Conservation (phyloP, 768 basidiomycete genomes). For the Lactarius pseudohatsudake region DNA sequence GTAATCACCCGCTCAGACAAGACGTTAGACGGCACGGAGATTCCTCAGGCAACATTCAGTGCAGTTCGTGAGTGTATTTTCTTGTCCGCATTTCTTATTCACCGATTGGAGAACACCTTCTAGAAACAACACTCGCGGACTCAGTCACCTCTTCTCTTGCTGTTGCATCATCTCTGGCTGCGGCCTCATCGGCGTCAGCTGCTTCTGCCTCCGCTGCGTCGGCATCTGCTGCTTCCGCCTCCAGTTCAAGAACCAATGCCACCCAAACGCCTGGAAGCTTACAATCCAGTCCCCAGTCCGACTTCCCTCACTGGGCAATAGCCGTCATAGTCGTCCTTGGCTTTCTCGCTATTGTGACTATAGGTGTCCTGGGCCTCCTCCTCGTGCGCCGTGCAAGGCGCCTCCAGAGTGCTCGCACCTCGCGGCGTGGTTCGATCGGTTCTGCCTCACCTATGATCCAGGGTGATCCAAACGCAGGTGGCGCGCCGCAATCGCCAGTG, state of each 20-base stretch:
- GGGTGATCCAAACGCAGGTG: conserved; percentile 54
- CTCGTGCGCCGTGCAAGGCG: conserved; percentile 68
- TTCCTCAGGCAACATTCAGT: conserved; percentile 69
- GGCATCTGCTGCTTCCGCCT: conserved; percentile 33
- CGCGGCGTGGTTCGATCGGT: conserved; percentile 73
- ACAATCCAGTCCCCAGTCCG: conserved; percentile 42
- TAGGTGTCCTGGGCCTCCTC: conserved; percentile 67
- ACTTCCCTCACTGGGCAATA: conserved; percentile 88
- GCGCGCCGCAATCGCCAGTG: conserved; percentile 49
- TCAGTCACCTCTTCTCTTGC: conserved; percentile 58
- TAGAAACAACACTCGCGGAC: conserved; percentile 77
- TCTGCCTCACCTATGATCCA: conserved; percentile 84
- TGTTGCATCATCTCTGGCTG: conserved; percentile 41
- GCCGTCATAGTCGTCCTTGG: conserved; percentile 87
- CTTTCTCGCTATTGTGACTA: conserved; percentile 74
- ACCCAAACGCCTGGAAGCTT: conserved; percentile 37
- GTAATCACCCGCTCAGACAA: conserved; percentile 63
- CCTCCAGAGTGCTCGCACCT: conserved; percentile 40
- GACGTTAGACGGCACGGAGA: conserved; percentile 56
- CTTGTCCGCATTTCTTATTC: conserved; percentile 21
- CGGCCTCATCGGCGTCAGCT: conserved; percentile 28
- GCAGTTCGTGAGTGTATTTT: conserved; percentile 69
- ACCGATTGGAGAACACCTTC: conserved; percentile 19
- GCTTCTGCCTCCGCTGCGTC: conserved; percentile 30
- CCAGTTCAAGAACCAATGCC: conserved; percentile 20